Evolutionary conservation across 208 protist species (phyloP), one percentile per base, ranked within the genome.

Genomic region (Trypanosoma mega): DNA sequence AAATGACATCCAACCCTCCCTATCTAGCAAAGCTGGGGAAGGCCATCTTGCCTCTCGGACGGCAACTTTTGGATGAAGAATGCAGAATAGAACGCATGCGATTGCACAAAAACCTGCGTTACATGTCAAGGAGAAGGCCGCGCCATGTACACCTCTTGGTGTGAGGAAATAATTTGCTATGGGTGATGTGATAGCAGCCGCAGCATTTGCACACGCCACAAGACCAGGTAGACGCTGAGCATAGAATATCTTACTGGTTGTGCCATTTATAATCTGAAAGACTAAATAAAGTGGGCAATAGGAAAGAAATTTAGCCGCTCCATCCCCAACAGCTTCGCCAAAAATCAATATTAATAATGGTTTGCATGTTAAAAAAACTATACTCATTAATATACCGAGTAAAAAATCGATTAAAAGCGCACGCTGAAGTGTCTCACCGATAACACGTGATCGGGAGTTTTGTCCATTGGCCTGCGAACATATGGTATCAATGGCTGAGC

Each of bases 391-490:
- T 30, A 76, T 36, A 16, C 69, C 76, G 2, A 91, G 50, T 0
- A 69, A 33, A 31, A 77, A 53, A 53, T 85, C 63, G 6, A 85
- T 31, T 1, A 71, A 64, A 24, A 91, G 68, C 21, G 80, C 78
- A 37, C 76, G 54, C 55, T 87, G 84, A 55, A 91, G 54, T 26
- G 74, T 77, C 58, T 87, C 80, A 12, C 77, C 84, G 55, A 85
- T 75, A 31, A 82, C 54, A 16, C 74, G 74, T 36, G 80, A 87
- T 21, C 67, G 72, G 12, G 66, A 62, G 48, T 87, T 64, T 2
- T 64, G 62, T 27, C 84, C 84, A 50, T 72, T 87, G 14, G 84
- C 80, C 50, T 91, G 84, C n/a, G 84, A 85, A 29, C 75, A 74
- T 21, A 87, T 71, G 4, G 84, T 87, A 68, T 91, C 80, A 39